Base-by-base conservation (phyloP, 306 rosid species). In the Ormosia emarginata region DNA sequence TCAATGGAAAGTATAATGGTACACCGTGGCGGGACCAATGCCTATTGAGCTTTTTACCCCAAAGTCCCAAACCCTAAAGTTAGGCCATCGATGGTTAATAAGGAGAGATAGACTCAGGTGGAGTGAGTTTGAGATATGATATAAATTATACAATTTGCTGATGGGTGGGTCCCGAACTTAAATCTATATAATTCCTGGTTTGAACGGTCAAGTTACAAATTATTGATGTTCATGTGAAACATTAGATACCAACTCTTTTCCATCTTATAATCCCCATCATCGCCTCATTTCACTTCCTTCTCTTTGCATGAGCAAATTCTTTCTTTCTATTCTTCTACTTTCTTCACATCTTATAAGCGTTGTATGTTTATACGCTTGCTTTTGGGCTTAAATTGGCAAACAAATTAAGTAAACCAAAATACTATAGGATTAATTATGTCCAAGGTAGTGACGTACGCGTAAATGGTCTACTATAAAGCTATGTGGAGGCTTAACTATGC, bases 201-300 rank as follows among this genome's bases (percentile, higher is more conserved):
- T 92, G 97, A 94, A 94, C 34, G 97, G 97, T 94, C 94, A 94
- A 94, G 92, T 82, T 90, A 56, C 92, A 91, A 80, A 94, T 94
- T 56, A 94, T 92, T 90, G 78, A 56, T 79, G 50, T 82, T 84
- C 85, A 72, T 89, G 83, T 55, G 68, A 64, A 87, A 80, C 92
- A 89, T 90, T 40, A 92, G 94, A 90, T 90, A 52, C 91, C 86
- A 13, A 39, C 78, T 50, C 32, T 33, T 66, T 87, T 58, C 37
- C 56, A 30, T 47, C 75, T 74, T 46, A 11, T 43, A 33, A 53
- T 36, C 34, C 71, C 61, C 50, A 34, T 53, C 65, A 14, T 57
- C 44, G 3, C 43, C 63, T 43, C 18, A 63, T 64, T 32, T 34
- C 61, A 62, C 39, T 71, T 76, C 67, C 32, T 37, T 77, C 41